These are phyloP conservation scores for Salvia rosmarinus DNA, from an alignment of 257 asterid genomes.

Conservation along the genomic window DNA sequence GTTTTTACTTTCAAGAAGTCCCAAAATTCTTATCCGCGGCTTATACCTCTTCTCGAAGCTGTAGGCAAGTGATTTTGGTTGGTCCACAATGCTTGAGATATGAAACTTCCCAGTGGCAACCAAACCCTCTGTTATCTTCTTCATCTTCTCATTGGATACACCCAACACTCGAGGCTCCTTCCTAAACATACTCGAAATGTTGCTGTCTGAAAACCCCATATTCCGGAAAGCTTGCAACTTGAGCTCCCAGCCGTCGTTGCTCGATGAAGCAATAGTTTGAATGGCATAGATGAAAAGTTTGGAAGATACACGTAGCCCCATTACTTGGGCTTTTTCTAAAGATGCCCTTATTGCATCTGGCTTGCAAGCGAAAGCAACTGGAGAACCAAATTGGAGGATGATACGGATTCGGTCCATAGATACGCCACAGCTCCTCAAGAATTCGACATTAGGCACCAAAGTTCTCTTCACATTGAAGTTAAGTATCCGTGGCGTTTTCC, in stretches of 20 bases:
- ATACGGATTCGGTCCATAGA: neutral
- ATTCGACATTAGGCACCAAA: neutral
- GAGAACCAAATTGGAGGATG: neutral
- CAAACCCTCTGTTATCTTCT: neutral
- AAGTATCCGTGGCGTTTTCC: neutral
- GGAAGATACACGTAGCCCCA: no score
- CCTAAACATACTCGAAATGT: neutral
- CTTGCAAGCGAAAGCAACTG: neutral
- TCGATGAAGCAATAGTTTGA: neutral
- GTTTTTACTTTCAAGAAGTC: neutral
- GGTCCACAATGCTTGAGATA: neutral
- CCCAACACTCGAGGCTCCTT: neutral
- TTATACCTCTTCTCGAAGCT: neutral
- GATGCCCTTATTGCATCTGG: neutral
- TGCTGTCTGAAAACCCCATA: neutral
- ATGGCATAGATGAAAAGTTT: neutral
- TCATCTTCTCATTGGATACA: neutral
- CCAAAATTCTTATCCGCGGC: neutral
- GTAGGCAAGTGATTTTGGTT: neutral
- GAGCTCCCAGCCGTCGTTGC: neutral
- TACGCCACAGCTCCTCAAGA: constrained; percentile 13
- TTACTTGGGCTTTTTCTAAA: no score
- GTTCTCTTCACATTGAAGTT: neutral
- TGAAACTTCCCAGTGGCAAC: neutral
- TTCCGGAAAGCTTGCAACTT: neutral